Conservation (phyloP, 2,329 filamentous ascomycete genomes). For the Coniochaeta ligniaria region DNA sequence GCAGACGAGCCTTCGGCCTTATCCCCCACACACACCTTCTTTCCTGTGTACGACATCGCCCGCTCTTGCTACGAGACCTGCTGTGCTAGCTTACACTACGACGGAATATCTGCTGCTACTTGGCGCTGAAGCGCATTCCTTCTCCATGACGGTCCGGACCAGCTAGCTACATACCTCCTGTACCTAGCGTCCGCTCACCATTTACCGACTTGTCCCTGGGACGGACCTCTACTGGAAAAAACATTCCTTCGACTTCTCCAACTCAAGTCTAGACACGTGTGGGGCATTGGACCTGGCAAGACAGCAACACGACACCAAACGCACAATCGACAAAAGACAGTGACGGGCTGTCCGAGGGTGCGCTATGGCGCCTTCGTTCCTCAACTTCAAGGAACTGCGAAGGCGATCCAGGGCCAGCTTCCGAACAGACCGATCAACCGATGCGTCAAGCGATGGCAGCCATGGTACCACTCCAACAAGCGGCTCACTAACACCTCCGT, state of each 20-base stretch:
- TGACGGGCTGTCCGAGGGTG: background rate
- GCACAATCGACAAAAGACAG: background rate
- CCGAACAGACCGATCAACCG: slow-evolving; percentile 54
- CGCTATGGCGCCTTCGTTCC: slow-evolving; percentile 56
- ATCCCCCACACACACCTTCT: background rate
- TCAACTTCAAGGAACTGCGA: slow-evolving; percentile 63
- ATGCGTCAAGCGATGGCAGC: slow-evolving; percentile 54
- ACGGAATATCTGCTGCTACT: background rate
- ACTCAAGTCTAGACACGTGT: background rate
- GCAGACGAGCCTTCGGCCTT: background rate
- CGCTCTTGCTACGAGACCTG: background rate
- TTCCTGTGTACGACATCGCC: background rate
- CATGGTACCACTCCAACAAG: slow-evolving; percentile 56
- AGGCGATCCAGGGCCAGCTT: slow-evolving; percentile 71
- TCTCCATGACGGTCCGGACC: background rate
- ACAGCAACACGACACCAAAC: background rate
- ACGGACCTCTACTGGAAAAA: background rate
- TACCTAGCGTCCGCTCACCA: background rate
- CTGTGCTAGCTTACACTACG: background rate
- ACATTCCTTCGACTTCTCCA: background rate
- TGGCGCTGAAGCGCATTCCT: background rate
- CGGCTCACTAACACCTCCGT: slow-evolving; percentile 69
- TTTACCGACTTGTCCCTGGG: background rate
- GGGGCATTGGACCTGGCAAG: background rate
- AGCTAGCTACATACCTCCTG: background rate